Conservation (phyloP, 164 flowering plant genomes). For the Dillenia suffruticosa region DNA sequence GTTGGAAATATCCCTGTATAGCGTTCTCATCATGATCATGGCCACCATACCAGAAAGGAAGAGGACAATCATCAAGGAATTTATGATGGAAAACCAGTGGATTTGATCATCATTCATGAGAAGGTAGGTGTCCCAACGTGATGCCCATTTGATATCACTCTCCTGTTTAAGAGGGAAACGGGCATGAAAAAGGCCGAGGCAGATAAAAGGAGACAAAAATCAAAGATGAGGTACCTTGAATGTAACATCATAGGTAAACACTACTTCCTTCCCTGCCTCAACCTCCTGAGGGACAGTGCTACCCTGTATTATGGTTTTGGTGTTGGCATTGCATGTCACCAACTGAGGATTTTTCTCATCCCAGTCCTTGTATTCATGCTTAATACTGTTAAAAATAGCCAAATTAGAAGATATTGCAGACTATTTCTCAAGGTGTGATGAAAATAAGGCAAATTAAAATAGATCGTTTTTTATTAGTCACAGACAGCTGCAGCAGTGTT, state of each 20-base stretch:
- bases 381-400: slow-evolving; percentile 48
- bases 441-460: too few relatives aligned
- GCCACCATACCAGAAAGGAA: slow-evolving; percentile 54
- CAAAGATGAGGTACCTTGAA: slow-evolving; percentile 32
- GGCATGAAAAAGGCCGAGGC: neutral
- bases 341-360: slow-evolving; percentile 84
- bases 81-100: slow-evolving; percentile 46
- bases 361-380: slow-evolving; percentile 90
- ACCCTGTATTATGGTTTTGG: slow-evolving; percentile 64
- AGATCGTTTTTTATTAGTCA: too few relatives aligned
- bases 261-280: slow-evolving; percentile 52
- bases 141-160: slow-evolving; percentile 56
- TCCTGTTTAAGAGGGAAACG: slow-evolving; percentile 13
- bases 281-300: slow-evolving; percentile 77
- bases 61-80: slow-evolving; percentile 47
- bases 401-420: slow-evolving; percentile 5
- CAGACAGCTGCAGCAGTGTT: too few relatives aligned
- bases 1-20: slow-evolving; percentile 43
- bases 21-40: slow-evolving; percentile 54
- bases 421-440: too few relatives aligned
- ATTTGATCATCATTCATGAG: slow-evolving; percentile 42
- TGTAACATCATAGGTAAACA: slow-evolving; percentile 43
- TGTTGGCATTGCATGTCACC: slow-evolving; percentile 66
- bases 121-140: slow-evolving; percentile 49
- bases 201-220: neutral